These are phyloP conservation scores for Hanseniaspora thailandica DNA, from an alignment of 805 yeast genomes.

Conservation along the genomic window DNA sequence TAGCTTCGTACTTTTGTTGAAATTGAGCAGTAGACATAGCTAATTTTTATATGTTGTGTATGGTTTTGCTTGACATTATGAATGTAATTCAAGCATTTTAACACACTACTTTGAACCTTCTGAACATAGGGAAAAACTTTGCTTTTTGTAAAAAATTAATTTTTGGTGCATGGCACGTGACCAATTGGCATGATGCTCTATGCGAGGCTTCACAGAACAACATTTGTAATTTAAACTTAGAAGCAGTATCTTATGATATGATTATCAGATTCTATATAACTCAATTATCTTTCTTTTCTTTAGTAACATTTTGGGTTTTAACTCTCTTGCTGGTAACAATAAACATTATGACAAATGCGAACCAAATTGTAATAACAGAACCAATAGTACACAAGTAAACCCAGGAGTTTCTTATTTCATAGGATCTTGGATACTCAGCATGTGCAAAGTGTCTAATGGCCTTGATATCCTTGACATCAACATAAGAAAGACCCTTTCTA, in stretches of 20 bases:
- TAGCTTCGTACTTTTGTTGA: slow-evolving; percentile 37
- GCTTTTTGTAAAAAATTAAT: no score
- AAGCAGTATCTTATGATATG: no score
- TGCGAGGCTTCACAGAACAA: no score
- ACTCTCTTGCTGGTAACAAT: slow-evolving; percentile 21
- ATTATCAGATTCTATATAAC: background rate
- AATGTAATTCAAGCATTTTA: no score
- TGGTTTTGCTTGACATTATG: background rate
- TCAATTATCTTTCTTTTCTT: slow-evolving; percentile 8
- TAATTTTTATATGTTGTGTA: slow-evolving; percentile 18
- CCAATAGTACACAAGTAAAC: slow-evolving; percentile 65
- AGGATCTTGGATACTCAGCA: slow-evolving; percentile 85
- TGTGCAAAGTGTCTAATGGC: slow-evolving; percentile 90
- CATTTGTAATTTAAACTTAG: no score
- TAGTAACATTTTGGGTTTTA: background rate
- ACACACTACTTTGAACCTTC: no score
- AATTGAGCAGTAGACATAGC: slow-evolving; percentile 35
- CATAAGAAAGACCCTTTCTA: slow-evolving; percentile 61
- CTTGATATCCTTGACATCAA: slow-evolving; percentile 55
- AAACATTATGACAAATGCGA: slow-evolving; percentile 60
- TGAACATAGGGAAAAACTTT: no score
- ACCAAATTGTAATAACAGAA: slow-evolving; percentile 65
- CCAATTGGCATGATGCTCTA: no score
- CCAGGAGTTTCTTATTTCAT: slow-evolving; percentile 90
- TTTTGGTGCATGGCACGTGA: no score